These are phyloP conservation scores for Rhinocladiella similis DNA, from an alignment of 2,329 filamentous ascomycete genomes.

Conservation along the genomic window DNA sequence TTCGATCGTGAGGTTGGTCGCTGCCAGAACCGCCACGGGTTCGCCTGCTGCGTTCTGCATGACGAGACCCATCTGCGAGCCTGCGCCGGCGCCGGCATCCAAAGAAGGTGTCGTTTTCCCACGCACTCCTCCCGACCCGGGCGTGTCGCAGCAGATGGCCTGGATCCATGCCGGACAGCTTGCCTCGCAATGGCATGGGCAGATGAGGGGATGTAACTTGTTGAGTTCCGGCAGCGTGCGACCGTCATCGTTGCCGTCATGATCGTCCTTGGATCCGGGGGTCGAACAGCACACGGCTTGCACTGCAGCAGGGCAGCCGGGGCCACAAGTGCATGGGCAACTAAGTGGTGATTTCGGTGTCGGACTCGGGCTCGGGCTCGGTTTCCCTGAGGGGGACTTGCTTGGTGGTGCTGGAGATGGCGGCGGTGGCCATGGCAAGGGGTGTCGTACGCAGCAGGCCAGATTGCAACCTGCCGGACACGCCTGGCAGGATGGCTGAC, in stretches of 20 bases:
- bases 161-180: conserved; percentile 18
- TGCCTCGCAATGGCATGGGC: conserved; percentile 1
- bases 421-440: background rate
- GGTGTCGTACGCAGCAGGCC: conserved; percentile 10
- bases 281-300: conserved; percentile 14
- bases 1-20: conserved; percentile 15
- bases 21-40: conserved; percentile 14
- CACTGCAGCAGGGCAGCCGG: conserved; percentile 6
- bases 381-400: background rate
- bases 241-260: background rate
- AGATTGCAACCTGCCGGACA: conserved; percentile 18
- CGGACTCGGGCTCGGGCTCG: background rate
- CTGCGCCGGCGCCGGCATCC: background rate
- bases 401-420: background rate
- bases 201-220: background rate
- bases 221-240: too few relatives aligned
- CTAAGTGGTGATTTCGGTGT: conserved; percentile 3
- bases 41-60: conserved; percentile 5
- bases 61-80: background rate
- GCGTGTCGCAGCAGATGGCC: conserved; percentile 18
- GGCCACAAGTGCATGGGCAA: conserved; percentile 17
- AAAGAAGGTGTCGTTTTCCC: too few relatives aligned
- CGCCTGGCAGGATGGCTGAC: conserved; percentile 7
- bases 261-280: background rate
- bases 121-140: conserved; percentile 6